phyloP scores from a whole-genome alignment of 164 flowering plant species.

The Sextonia rubra region DNA sequence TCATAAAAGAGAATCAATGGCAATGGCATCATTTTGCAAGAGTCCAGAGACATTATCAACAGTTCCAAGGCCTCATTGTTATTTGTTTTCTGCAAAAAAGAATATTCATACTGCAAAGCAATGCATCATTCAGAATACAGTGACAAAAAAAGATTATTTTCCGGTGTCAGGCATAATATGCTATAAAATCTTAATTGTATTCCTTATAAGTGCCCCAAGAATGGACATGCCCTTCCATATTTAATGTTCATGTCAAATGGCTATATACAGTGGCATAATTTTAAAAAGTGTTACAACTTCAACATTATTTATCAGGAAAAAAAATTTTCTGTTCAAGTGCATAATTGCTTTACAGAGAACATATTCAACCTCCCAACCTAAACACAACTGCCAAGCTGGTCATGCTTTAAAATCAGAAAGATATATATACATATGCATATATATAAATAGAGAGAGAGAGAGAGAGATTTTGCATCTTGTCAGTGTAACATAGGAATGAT shows the following conservation, averaged over 20 bases:
- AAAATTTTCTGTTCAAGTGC: too few relatives aligned
- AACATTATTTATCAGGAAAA: too few relatives aligned
- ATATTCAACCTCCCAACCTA: neutral
- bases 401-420: too few relatives aligned
- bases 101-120: neutral
- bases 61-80: conserved; percentile 75
- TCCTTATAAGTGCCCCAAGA: neutral
- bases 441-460: too few relatives aligned
- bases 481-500: too few relatives aligned
- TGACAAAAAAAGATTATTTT: neutral
- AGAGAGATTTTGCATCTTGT: too few relatives aligned
- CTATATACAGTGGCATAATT: too few relatives aligned
- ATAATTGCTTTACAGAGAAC: neutral
- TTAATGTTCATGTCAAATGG: too few relatives aligned
- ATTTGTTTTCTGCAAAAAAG: conserved; percentile 48
- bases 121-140: neutral
- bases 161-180: neutral
- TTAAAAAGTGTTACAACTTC: too few relatives aligned
- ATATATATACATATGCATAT: too few relatives aligned
- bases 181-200: neutral
- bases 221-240: neutral
- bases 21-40: conserved; percentile 56
- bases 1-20: conserved; percentile 68
- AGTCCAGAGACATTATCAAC: conserved; percentile 50
- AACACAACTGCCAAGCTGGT: too few relatives aligned